Conservation (phyloP, 768 basidiomycete species). For the Suillus fuscotomentosus region DNA sequence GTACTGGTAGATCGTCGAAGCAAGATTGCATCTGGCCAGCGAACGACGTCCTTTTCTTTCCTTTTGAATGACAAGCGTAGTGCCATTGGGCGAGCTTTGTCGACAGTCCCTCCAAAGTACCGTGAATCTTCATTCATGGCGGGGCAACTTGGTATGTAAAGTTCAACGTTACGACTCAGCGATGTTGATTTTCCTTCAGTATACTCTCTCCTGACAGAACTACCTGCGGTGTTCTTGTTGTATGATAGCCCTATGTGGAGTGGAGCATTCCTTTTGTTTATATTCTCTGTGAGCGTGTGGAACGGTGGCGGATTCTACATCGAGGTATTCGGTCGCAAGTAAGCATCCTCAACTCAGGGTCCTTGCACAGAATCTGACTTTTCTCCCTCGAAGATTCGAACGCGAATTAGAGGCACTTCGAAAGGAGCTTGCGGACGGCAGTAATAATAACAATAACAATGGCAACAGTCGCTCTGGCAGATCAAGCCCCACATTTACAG, state of each 20-base stretch:
- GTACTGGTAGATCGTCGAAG: constrained; percentile 83
- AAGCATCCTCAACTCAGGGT: constrained; percentile 29
- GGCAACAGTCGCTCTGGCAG: constrained; percentile 44
- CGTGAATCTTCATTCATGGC: constrained; percentile 77
- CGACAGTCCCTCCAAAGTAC: constrained; percentile 55
- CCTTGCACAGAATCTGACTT: constrained; percentile 3
- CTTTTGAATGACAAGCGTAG: constrained; percentile 88
- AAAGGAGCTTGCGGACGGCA: constrained; percentile 81
- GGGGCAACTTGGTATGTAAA: constrained; percentile 71
- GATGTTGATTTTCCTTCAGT: constrained; percentile 39
- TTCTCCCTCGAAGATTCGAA: constrained; percentile 64
- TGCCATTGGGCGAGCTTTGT: constrained; percentile 71
- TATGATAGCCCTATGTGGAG: constrained; percentile 83
- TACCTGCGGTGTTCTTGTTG: constrained; percentile 80
- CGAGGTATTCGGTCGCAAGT: constrained; percentile 97
- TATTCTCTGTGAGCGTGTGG: constrained; percentile 90
- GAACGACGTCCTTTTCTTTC: constrained; percentile 87
- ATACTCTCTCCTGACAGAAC: constrained; percentile 82
- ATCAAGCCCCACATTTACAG: constrained; percentile 51
- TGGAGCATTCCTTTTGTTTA: constrained; percentile 69
- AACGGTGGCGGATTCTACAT: constrained; percentile 97
- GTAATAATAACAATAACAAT: constrained; percentile 6
- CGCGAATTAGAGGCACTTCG: constrained; percentile 87
- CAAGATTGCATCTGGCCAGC: constrained; percentile 89
- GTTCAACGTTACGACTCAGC: constrained; percentile 4